These are phyloP conservation scores for cucumber (Cucumis sativus) DNA, from an alignment of 306 rosid genomes.

Conservation along the genomic window DNA sequence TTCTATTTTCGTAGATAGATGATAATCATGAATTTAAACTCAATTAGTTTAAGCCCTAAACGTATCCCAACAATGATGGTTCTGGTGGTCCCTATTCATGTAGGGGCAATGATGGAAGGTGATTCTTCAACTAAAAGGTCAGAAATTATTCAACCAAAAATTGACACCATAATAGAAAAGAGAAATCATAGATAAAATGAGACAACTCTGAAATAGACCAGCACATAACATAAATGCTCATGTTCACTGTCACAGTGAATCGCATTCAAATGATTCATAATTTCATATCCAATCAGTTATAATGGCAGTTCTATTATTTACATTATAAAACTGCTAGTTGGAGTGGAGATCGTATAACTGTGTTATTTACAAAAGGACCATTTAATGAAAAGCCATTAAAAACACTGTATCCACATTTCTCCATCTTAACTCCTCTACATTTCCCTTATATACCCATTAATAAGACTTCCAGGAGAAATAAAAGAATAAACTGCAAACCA, in stretches of 20 bases:
- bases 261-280: constrained; percentile 1
- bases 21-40: no score
- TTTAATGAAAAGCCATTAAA: background rate
- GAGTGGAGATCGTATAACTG: constrained; percentile 14
- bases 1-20: no score
- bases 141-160: no score
- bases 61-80: background rate
- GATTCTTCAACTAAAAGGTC: background rate
- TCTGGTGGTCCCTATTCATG: background rate
- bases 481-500: constrained; percentile 10
- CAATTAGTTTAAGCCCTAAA: no score
- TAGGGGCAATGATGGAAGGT: background rate
- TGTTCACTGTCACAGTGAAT: background rate
- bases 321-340: constrained; percentile 40
- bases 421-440: constrained; percentile 29
- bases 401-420: background rate
- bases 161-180: background rate
- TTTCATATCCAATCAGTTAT: background rate
- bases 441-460: constrained; percentile 41
- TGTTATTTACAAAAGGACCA: constrained; percentile 50
- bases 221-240: background rate
- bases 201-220: background rate
- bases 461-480: constrained; percentile 31
- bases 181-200: background rate
- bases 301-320: constrained; percentile 39